Evolutionary conservation across 176 grass and related monocot species (phyloP).

Genomic region (Oryza nivara): DNA sequence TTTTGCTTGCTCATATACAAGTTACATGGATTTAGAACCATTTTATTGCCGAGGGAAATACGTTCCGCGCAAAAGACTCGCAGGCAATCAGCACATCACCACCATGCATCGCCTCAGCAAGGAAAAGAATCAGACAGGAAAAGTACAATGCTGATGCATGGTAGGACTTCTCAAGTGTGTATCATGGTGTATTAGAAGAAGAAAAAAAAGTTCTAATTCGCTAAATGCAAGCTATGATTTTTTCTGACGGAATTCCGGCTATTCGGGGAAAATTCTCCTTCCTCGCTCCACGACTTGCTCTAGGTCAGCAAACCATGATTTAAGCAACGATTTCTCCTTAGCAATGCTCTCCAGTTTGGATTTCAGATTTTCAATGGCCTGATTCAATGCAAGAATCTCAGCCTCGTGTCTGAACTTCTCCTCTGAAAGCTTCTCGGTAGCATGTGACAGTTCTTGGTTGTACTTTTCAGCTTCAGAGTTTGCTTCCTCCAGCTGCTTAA

Average conservation of each 20-base stretch:
- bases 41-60: conserved; percentile 34
- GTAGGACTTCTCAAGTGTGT: neutral
- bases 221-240: conserved; percentile 43
- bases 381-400: conserved; percentile 46
- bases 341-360: conserved; percentile 22
- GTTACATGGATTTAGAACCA: neutral
- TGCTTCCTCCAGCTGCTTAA: conserved; percentile 43
- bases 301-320: conserved; percentile 52
- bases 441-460: conserved; percentile 33
- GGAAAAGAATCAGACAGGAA: conserved; percentile 4
- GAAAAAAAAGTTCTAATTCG: neutral
- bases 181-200: conserved; percentile 21
- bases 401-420: conserved; percentile 57
- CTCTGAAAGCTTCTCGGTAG: conserved; percentile 30
- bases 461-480: conserved; percentile 40
- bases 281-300: conserved; percentile 48
- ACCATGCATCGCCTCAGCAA: conserved; percentile 10
- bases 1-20: too few relatives aligned
- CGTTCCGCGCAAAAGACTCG: conserved; percentile 24
- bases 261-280: conserved; percentile 24
- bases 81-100: conserved; percentile 4
- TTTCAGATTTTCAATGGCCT: conserved; percentile 44
- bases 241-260: neutral
- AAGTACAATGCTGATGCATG: conserved; percentile 17
- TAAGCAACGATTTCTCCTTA: conserved; percentile 28